A percentile compares a stretch with the other conserved stretches of the same genome.
phyloP scores from a whole-genome alignment of 345 rosid species.

The Salix exigua region DNA sequence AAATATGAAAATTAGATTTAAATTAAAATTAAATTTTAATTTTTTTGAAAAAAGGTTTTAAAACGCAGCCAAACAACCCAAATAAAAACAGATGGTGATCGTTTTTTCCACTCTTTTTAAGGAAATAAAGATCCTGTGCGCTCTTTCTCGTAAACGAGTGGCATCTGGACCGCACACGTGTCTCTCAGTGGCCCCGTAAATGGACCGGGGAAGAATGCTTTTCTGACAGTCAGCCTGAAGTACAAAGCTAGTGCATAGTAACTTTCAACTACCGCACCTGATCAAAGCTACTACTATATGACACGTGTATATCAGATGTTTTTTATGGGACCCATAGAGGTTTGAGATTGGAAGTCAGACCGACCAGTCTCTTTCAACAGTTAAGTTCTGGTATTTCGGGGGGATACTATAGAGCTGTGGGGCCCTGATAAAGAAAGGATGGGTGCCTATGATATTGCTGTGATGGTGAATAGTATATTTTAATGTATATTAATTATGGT shows the following conservation, averaged over 20 bases:
- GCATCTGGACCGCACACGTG: slow-evolving; percentile 14
- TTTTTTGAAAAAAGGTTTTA: too few species aligned
- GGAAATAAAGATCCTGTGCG: not conserved
- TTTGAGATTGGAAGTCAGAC: not conserved
- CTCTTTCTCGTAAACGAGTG: not conserved
- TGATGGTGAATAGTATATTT: too few species aligned
- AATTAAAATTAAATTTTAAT: too few species aligned
- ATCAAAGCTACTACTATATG: not conserved
- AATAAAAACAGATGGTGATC: slow-evolving; percentile 18
- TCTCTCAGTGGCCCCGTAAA: not conserved
- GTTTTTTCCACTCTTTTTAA: slow-evolving; percentile 4
- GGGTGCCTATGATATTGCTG: slow-evolving; percentile 10
- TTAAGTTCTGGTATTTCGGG: not conserved
- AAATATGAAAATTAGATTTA: too few species aligned
- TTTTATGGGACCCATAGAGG: not conserved
- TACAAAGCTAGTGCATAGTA: not conserved
- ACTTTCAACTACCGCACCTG: not conserved
- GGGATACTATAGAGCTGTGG: not conserved
- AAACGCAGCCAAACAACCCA: too few species aligned
- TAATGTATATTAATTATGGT: too few species aligned
- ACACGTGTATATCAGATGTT: not conserved
- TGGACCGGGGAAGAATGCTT: slow-evolving; percentile 8
- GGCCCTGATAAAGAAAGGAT: slow-evolving; percentile 10
- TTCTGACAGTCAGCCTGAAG: not conserved
- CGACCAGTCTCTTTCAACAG: not conserved